Percentiles rank a stretch among this genome's conserved stretches.
Conservation (phyloP, 225 moss, liverwort and hornwort genomes). For the Climacium dendroides region DNA sequence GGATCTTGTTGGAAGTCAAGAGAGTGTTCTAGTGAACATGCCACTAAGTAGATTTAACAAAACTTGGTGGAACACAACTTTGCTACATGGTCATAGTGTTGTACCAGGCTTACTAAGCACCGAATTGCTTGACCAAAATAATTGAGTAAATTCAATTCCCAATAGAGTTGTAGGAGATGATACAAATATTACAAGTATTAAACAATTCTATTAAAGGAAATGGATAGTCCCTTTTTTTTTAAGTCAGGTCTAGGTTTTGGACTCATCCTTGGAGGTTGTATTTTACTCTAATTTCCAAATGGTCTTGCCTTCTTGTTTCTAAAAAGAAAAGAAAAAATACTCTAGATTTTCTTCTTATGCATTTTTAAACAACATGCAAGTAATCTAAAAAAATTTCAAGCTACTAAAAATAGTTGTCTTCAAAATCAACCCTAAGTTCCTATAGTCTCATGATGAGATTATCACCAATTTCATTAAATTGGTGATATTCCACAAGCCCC, state of each 20-base stretch:
- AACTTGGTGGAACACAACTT: fast-evolving
- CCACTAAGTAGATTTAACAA: fast-evolving
- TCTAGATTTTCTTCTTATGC: background rate
- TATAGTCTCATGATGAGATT: too few species aligned
- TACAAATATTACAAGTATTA: fast-evolving
- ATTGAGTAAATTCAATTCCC: background rate
- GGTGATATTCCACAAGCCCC: background rate
- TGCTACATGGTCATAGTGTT: fast-evolving
- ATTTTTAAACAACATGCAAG: background rate
- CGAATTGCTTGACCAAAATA: fast-evolving
- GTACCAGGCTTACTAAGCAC: fast-evolving
- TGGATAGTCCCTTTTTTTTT: background rate
- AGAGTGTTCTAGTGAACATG: background rate
- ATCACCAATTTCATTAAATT: background rate
- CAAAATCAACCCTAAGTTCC: fast-evolving
- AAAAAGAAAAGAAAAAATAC: background rate
- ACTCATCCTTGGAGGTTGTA: fast-evolving
- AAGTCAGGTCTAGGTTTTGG: too few species aligned
- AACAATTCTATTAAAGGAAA: background rate
- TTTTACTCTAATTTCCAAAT: background rate
- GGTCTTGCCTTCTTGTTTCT: background rate
- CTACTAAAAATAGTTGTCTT: fast-evolving
- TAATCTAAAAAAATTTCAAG: background rate
- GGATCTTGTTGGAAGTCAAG: background rate
- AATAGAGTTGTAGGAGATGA: fast-evolving